Evolutionary conservation across 164 flowering plant species (phyloP), one percentile per base, ranked within the genome.

Genomic region (Protea cynaroides): DNA sequence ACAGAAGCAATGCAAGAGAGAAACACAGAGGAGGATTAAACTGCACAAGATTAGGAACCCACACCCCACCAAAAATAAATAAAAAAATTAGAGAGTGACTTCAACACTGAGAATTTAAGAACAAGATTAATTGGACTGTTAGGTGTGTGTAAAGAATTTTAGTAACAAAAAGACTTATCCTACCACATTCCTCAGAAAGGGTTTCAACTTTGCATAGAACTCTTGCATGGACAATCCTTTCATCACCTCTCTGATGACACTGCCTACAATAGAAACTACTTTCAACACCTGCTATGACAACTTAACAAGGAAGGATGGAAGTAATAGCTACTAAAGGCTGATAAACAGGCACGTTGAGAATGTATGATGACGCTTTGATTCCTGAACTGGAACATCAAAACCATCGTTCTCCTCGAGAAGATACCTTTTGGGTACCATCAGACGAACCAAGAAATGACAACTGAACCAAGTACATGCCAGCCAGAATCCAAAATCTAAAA

Each of bases 141-240:
- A 8, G 14, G 34, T 29, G 34, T 2, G 5, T 29, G 4, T 29
- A 29, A 40, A 40, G 46, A 8, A 40, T 40, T 40, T 6, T 8
- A 40, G 14, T 8, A 49, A 49, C 18, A 49, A 2, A 14, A 10
- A 46, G 13, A 49, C 18, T 49, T 1, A 22, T 38, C 83, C 23
- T 72, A 88, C 94, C 82, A 70, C 73, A 53, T 38, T 69, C 38
- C 89, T 79, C 13, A 86, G 1, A 11, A 72, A 49, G 8, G 79
- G 80, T 63, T 84, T 84, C 66, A 86, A 47, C 12, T 17, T 18
- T 6, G 71, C 25, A 53, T 38, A 69, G 7, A 70, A 22, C 24
- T 77, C 80, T 56, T 76, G 64, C 58, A 49, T 22, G 2, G 78
- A 69, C 63, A 56, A 40, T 29, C 46, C 66, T 64, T 51, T 59